Percentiles rank a stretch among this genome's conserved stretches.
Conservation (phyloP, 495 filamentous ascomycete genomes). For the Aspergillus steynii region DNA sequence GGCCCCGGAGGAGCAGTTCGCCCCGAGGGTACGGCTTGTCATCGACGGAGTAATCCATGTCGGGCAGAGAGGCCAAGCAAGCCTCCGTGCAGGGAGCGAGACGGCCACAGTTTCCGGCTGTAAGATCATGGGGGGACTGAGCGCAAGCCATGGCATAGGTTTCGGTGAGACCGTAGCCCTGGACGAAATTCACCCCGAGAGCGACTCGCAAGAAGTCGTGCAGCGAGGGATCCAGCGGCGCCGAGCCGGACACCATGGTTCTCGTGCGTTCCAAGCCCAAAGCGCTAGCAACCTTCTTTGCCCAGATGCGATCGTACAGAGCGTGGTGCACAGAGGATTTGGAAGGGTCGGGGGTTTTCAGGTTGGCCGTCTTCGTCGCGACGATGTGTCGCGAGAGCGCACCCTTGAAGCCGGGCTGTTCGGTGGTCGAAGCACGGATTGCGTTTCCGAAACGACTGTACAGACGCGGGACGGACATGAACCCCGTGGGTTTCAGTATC, state of each 20-base stretch:
- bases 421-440: slow-evolving; percentile 73
- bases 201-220: slow-evolving; percentile 86
- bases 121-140: slow-evolving; percentile 69
- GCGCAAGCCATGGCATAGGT: slow-evolving; percentile 78
- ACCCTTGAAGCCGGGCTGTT: slow-evolving; percentile 79
- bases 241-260: slow-evolving; percentile 83
- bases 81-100: slow-evolving; percentile 67
- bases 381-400: slow-evolving; percentile 78
- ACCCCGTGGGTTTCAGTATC: slow-evolving; percentile 74
- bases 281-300: slow-evolving; percentile 78
- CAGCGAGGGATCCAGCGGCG: slow-evolving; percentile 83
- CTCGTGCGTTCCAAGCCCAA: slow-evolving; percentile 75
- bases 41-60: slow-evolving; percentile 89
- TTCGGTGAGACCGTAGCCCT: slow-evolving; percentile 95
- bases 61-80: slow-evolving; percentile 84
- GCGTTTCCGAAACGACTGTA: slow-evolving; percentile 88
- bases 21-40: slow-evolving; percentile 94
- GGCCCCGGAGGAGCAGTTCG: slow-evolving; percentile 82
- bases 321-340: slow-evolving; percentile 79
- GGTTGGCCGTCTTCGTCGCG: slow-evolving; percentile 72
- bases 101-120: slow-evolving; percentile 78
- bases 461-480: slow-evolving; percentile 87
- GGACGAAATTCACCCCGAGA: slow-evolving; percentile 75
- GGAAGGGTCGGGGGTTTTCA: slow-evolving; percentile 66
- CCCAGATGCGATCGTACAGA: slow-evolving; percentile 90